phyloP scores from a whole-genome alignment of 179 eudicot genomes.

The Beta corolliflora region DNA sequence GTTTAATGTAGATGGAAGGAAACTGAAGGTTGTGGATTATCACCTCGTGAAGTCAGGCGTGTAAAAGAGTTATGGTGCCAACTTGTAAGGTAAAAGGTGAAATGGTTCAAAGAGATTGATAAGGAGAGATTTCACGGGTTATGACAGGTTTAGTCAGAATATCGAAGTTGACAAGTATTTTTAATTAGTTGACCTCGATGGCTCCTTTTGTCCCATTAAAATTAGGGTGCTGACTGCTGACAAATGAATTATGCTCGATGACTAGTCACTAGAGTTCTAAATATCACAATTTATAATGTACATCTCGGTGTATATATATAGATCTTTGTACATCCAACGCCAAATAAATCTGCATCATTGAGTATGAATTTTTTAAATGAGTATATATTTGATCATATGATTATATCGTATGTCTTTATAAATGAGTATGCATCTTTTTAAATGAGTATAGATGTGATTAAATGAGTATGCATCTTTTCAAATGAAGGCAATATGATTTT shows the following conservation, averaged over 20 bases:
- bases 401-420: too few relatives aligned
- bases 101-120: background rate
- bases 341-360: too few relatives aligned
- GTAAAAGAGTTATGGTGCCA: conserved; percentile 27
- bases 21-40: conserved; percentile 24
- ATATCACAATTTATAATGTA: too few relatives aligned
- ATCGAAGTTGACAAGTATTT: background rate
- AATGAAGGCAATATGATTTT: too few relatives aligned
- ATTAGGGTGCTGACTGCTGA: background rate
- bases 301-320: too few relatives aligned
- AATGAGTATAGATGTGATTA: too few relatives aligned
- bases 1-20: background rate
- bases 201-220: background rate
- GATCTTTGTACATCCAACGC: too few relatives aligned
- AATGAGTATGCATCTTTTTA: too few relatives aligned
- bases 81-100: conserved; percentile 5
- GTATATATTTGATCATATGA: too few relatives aligned
- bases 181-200: background rate
- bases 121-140: conserved; percentile 28
- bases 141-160: background rate
- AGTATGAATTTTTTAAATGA: too few relatives aligned
- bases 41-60: conserved; percentile 45
- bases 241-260: background rate
- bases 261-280: too few relatives aligned
- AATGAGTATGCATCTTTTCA: too few relatives aligned